Conservation (phyloP, 129 eudicot species). For the Saussurea involucrata region DNA sequence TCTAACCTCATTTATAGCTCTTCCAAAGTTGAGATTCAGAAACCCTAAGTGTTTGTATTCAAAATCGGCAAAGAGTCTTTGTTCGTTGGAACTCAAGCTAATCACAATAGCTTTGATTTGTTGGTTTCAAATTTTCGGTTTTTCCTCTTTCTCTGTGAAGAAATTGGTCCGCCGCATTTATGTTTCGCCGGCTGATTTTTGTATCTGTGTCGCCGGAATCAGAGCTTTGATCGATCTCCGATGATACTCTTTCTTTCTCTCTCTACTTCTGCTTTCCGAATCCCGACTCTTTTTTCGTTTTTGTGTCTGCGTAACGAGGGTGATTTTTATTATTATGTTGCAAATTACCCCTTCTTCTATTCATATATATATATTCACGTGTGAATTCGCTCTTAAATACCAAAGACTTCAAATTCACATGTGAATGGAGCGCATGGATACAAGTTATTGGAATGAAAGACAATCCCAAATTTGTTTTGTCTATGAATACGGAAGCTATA, state of each 20-base stretch:
- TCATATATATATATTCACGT: background rate
- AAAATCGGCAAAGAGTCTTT: constrained; percentile 18
- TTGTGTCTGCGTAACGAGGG: constrained; percentile 35
- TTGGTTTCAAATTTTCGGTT: constrained; percentile 19
- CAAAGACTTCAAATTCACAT: too few species aligned
- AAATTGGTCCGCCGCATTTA: constrained; percentile 39
- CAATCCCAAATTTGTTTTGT: too few species aligned
- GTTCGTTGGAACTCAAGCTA: constrained; percentile 31
- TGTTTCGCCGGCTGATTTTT: constrained; percentile 16
- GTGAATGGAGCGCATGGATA: too few species aligned
- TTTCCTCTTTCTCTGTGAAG: background rate
- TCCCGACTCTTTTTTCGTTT: constrained; percentile 35
- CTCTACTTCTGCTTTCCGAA: constrained; percentile 35
- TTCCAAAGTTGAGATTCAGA: constrained; percentile 34
- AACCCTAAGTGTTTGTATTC: constrained; percentile 5
- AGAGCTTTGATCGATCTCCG: constrained; percentile 51
- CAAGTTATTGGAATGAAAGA: too few species aligned
- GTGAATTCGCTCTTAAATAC: background rate
- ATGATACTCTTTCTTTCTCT: constrained; percentile 42
- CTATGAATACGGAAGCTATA: too few species aligned
- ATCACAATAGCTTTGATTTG: constrained; percentile 19
- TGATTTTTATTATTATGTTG: background rate
- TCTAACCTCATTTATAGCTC: constrained; percentile 36
- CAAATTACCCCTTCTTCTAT: constrained; percentile 16
- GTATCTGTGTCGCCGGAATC: constrained; percentile 29